Conservation (phyloP, 1,139 yeast genomes). For the Geotrichum histeridarum region DNA sequence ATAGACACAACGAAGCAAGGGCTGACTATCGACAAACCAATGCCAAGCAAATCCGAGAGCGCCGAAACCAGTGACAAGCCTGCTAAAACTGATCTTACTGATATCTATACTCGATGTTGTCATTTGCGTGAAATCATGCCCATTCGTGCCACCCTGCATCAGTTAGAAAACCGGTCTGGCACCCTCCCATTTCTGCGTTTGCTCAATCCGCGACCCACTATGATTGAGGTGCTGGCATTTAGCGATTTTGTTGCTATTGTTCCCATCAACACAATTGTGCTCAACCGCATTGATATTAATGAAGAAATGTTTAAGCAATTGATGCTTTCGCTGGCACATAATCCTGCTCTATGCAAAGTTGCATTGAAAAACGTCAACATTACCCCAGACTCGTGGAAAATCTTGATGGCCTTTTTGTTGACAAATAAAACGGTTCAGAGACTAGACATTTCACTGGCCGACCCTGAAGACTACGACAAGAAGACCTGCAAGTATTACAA, state of each 20-base stretch:
- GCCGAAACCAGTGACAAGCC: background rate
- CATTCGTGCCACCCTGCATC: constrained; percentile 84
- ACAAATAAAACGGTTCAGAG: constrained; percentile 54
- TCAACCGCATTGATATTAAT: constrained; percentile 77
- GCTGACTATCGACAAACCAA: constrained; percentile 27
- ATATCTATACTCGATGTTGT: constrained; percentile 83
- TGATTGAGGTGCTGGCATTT: constrained; percentile 82
- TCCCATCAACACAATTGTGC: constrained; percentile 70
- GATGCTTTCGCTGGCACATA: constrained; percentile 58
- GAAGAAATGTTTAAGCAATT: constrained; percentile 69
- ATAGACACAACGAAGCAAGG: background rate
- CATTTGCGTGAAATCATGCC: constrained; percentile 90
- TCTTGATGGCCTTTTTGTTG: constrained; percentile 65
- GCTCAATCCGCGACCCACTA: constrained; percentile 84
- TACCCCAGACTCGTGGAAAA: constrained; percentile 66
- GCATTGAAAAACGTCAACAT: constrained; percentile 76
- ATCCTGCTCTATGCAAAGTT: constrained; percentile 59
- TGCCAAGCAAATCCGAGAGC: background rate
- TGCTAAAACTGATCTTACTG: constrained; percentile 48
- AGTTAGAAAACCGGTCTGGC: constrained; percentile 65
- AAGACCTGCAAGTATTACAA: constrained; percentile 16
- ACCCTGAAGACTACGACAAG: constrained; percentile 15
- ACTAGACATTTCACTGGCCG: constrained; percentile 44
- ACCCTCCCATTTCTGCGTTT: constrained; percentile 75
- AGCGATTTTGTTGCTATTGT: constrained; percentile 82